Evolutionary conservation across 768 basidiomycete genomes (phyloP).

Genomic region (Gyrodon lividus): DNA sequence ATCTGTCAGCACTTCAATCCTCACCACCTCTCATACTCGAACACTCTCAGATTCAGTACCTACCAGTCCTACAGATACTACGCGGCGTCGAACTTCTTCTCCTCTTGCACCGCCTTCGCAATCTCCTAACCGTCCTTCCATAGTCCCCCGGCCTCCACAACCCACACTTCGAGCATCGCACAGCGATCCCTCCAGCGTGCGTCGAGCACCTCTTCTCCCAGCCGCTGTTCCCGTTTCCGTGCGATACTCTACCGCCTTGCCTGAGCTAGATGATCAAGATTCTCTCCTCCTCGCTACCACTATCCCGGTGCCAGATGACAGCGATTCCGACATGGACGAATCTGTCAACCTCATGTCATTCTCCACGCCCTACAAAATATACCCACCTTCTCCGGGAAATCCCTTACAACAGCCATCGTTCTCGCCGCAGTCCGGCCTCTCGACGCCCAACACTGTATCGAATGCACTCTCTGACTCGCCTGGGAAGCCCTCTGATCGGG

Average conservation of each 20-base stretch:
- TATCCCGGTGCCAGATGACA: conserved; percentile 75
- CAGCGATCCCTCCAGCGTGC: conserved; percentile 26
- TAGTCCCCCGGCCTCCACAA: conserved; percentile 40
- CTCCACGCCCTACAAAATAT: conserved; percentile 59
- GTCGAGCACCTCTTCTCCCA: conserved; percentile 5
- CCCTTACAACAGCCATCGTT: conserved; percentile 46
- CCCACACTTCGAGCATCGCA: conserved; percentile 37
- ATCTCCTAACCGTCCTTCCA: conserved; percentile 33
- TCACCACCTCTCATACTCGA: conserved; percentile 39
- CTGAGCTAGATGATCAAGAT: conserved; percentile 48
- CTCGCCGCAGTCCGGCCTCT: conserved; percentile 53
- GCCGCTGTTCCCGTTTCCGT: conserved; percentile 35
- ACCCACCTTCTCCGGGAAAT: conserved; percentile 39
- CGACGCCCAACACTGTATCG: conserved; percentile 49
- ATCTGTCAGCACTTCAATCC: conserved; percentile 39
- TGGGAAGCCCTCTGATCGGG: conserved; percentile 40
- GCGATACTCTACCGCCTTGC: conserved; percentile 45
- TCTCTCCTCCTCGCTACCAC: conserved; percentile 67
- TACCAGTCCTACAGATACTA: conserved; percentile 23
- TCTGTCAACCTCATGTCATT: conserved; percentile 69
- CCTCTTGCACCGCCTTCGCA: conserved; percentile 38
- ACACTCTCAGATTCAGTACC: conserved; percentile 42
- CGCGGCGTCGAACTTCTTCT: conserved; percentile 48
- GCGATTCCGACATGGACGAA: conserved; percentile 61
- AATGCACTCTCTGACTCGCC: conserved; percentile 61